Conservation (phyloP, 176 grass and related monocot species). For the Phragmites australis region DNA sequence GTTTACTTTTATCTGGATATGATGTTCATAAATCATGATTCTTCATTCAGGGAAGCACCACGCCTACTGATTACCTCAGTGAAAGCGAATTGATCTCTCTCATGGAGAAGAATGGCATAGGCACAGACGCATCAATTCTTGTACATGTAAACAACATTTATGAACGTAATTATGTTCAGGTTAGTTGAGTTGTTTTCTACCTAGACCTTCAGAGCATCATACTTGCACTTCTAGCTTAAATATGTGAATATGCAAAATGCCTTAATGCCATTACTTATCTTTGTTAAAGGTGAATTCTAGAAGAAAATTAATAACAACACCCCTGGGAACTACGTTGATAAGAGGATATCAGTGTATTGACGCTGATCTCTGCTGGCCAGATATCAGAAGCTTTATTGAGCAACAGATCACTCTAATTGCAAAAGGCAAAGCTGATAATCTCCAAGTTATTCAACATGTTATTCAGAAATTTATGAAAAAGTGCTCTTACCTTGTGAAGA, state of each 20-base stretch:
- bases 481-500: conserved; percentile 88
- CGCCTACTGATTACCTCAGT: conserved; percentile 91
- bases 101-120: conserved; percentile 97
- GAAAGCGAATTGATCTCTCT: conserved; percentile 97
- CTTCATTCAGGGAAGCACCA: conserved; percentile 69
- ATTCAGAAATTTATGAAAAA: conserved; percentile 86
- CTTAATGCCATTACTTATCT: conserved; percentile 34
- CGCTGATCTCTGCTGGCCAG: conserved; percentile 88
- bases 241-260: neutral
- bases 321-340: conserved; percentile 85
- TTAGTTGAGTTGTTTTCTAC: conserved; percentile 41
- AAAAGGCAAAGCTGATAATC: conserved; percentile 83
- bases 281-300: conserved; percentile 80
- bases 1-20: conserved; percentile 41
- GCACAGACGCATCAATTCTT: conserved; percentile 96
- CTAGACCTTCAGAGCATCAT: neutral
- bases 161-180: conserved; percentile 97
- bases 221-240: neutral
- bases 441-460: conserved; percentile 72
- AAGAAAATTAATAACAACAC: conserved; percentile 87
- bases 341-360: conserved; percentile 99
- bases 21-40: conserved; percentile 37
- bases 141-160: conserved; percentile 95
- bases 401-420: conserved; percentile 95
- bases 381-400: conserved; percentile 97